phyloP scores from a whole-genome alignment of 495 filamentous ascomycete genomes.

The Lophium mytilinum region DNA sequence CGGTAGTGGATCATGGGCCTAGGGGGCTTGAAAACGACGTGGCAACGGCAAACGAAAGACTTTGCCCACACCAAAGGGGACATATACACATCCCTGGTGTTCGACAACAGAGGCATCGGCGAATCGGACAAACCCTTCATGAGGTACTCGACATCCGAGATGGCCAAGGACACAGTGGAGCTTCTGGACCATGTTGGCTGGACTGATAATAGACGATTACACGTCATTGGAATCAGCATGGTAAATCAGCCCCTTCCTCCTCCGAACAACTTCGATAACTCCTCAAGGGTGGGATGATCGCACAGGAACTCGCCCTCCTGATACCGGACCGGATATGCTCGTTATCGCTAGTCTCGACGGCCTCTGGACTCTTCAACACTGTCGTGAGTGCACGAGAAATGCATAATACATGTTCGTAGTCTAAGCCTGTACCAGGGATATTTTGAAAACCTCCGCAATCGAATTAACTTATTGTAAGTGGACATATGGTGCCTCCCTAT shows the following conservation, averaged over 20 bases:
- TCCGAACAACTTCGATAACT: too few species aligned
- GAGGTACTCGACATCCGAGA: slow-evolving; percentile 64
- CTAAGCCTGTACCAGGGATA: slow-evolving; percentile 31
- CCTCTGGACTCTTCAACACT: slow-evolving; percentile 59
- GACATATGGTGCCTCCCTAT: too few species aligned
- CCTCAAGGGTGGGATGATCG: slow-evolving; percentile 67
- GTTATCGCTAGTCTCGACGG: slow-evolving; percentile 64
- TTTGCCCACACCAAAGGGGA: slow-evolving; percentile 62
- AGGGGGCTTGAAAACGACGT: slow-evolving; percentile 39
- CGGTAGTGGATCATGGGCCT: slow-evolving; percentile 42
- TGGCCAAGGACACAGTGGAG: slow-evolving; percentile 67
- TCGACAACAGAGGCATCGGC: slow-evolving; percentile 78
- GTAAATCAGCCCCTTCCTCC: too few species aligned
- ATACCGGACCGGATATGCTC: slow-evolving; percentile 56
- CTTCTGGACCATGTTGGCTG: slow-evolving; percentile 61
- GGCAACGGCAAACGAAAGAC: slow-evolving; percentile 69
- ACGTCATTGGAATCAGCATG: slow-evolving; percentile 68
- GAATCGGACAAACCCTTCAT: slow-evolving; percentile 62
- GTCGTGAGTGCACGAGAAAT: slow-evolving; percentile 29
- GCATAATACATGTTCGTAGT: background rate
- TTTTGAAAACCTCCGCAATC: slow-evolving; percentile 57
- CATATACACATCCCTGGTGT: slow-evolving; percentile 60
- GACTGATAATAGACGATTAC: slow-evolving; percentile 51
- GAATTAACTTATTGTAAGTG: slow-evolving; percentile 48
- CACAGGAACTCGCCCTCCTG: slow-evolving; percentile 59